Base-by-base conservation (phyloP, 805 yeast genomes). In the Groenewaldozyma salmanticensis region DNA sequence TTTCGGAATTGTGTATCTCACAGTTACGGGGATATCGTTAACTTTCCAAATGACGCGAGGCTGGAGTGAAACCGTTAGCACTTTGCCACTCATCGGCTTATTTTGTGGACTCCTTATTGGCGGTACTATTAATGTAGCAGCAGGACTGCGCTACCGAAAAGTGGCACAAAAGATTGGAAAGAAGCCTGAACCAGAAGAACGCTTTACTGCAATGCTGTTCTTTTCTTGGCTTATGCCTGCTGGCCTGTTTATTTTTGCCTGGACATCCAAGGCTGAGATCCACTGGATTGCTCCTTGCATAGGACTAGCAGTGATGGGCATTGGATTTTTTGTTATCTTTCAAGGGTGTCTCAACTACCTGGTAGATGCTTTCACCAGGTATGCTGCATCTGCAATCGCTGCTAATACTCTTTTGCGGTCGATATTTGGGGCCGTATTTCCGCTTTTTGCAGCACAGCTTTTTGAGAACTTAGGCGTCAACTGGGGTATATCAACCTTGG, bases 381-480 rank as follows among this genome's bases (percentile, higher is more conserved):
- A 67, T 47, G 75, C 81, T 5, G 83, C 83, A 1, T 72, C 79
- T 11, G 80, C 81, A 2, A 64, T 77, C 42, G 81, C 84, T 3
- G 81, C 77, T 4, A 75, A 76, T 47, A 74, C 82, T 1, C 71
- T 77, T 42, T 54, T 72, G 38, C 66, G 83, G 54, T 75, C 81
- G 0, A 58, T 69, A 4, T 70, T 75, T 57, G 84, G 75, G 22
- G 79, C 76, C 24, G 71, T 67, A 1, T 77, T 78, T 66, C 83
- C 84, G 4, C 58, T 77, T 36, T 75, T 77, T 53, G 72, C 79
- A 2, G 55, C 61, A 27, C 71, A 67, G 44, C 66, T 77, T 73
- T 75, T 74, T 54, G 55, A 53, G 19, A 65, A 65, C 42, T 52
- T 77, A 54, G 68, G 72, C 1, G 67, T 70, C 33, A 64, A 67